A percentile compares a stretch with the other conserved stretches of the same genome.
Conservation (phyloP, 2,329 filamentous ascomycete species). For the Amesomyces nigricolor region DNA sequence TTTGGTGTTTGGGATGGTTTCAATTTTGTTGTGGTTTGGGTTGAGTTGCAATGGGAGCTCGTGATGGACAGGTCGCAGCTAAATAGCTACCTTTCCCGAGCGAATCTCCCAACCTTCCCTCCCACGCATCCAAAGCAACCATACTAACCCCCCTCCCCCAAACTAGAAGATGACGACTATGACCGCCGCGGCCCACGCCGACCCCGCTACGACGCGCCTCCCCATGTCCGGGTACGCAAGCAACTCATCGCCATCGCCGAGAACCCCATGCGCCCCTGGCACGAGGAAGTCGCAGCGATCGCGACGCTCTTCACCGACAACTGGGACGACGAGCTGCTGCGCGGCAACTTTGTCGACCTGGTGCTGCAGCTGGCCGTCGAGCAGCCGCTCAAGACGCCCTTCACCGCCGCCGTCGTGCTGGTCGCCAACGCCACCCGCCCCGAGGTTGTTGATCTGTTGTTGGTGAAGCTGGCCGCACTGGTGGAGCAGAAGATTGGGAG, state of each 20-base stretch:
- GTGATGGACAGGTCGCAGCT: no score
- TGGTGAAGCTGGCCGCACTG: slow-evolving; percentile 55
- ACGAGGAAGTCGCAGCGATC: slow-evolving; percentile 71
- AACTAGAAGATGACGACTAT: slow-evolving; percentile 61
- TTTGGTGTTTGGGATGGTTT: background rate
- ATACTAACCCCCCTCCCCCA: background rate
- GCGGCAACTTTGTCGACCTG: slow-evolving; percentile 66
- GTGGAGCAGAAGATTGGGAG: slow-evolving; percentile 62
- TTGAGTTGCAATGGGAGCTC: no score
- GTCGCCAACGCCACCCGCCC: slow-evolving; percentile 72
- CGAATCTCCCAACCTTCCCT: background rate
- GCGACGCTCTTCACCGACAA: slow-evolving; percentile 75
- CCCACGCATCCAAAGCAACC: background rate
- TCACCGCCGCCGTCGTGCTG: slow-evolving; percentile 77
- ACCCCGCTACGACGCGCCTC: slow-evolving; percentile 59
- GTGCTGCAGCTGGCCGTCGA: slow-evolving; percentile 73
- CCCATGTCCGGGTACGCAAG: slow-evolving; percentile 66
- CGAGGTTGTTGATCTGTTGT: slow-evolving; percentile 65
- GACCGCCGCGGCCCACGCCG: slow-evolving; percentile 61
- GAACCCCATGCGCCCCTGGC: slow-evolving; percentile 69
- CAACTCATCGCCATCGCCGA: slow-evolving; percentile 78
- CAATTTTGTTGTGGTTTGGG: background rate
- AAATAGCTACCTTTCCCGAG: background rate
- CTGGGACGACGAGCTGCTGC: slow-evolving; percentile 77
- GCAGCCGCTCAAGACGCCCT: slow-evolving; percentile 97